These are phyloP conservation scores for Citrullus mucosospermus DNA, from an alignment of 306 rosid genomes.

Conservation along the genomic window DNA sequence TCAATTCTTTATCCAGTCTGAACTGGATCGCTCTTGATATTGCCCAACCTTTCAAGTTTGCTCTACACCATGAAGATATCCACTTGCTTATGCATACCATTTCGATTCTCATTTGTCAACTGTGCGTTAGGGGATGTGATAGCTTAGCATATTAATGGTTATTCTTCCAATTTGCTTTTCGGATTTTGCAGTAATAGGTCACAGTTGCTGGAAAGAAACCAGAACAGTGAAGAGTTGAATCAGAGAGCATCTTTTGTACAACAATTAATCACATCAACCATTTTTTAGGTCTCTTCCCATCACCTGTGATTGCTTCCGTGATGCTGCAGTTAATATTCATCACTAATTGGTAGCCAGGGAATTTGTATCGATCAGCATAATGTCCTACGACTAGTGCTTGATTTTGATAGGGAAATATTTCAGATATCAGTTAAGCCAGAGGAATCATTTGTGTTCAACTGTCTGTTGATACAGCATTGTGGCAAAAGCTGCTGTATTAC, in stretches of 20 bases:
- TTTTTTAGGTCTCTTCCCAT: conserved; percentile 22
- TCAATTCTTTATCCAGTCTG: background rate
- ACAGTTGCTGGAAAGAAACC: conserved; percentile 15
- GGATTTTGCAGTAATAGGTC: conserved; percentile 28
- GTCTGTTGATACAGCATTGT: background rate
- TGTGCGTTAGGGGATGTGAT: background rate
- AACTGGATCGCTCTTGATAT: background rate
- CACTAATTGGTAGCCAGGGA: background rate
- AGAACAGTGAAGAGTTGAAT: conserved; percentile 47
- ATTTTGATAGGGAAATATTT: conserved; percentile 17
- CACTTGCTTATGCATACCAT: background rate
- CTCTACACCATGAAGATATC: background rate
- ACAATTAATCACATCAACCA: conserved; percentile 48
- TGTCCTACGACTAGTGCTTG: conserved; percentile 21
- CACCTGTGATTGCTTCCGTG: background rate
- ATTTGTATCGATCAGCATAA: conserved; percentile 9
- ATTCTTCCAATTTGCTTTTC: conserved; percentile 9
- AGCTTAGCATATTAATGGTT: background rate
- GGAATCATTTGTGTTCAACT: background rate
- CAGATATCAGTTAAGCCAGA: conserved; percentile 1
- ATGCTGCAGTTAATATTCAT: background rate
- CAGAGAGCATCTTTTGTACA: conserved; percentile 57
- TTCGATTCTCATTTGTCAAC: background rate
- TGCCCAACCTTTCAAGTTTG: background rate
- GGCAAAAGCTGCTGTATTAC: background rate